Conservation (phyloP, 176 grass and related monocot species). For the Eleusine indica region DNA sequence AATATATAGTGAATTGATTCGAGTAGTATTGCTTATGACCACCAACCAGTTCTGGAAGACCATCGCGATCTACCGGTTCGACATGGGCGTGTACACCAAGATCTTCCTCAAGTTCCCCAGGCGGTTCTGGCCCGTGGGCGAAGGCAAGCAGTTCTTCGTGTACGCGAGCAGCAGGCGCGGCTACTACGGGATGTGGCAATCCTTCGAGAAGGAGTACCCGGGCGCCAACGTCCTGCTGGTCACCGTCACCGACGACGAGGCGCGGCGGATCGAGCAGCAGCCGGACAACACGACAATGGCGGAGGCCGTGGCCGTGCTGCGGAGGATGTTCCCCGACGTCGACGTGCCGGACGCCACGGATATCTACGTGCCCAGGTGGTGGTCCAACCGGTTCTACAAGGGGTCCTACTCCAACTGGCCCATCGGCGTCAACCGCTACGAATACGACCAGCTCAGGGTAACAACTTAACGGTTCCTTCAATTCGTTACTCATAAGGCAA, state of each 20-base stretch:
- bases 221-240: slow-evolving; percentile 67
- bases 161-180: slow-evolving; percentile 60
- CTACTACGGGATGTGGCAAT: slow-evolving; percentile 63
- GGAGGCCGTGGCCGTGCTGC: slow-evolving; percentile 60
- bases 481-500: too few relatives aligned
- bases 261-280: slow-evolving; percentile 70
- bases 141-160: slow-evolving; percentile 68
- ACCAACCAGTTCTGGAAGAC: slow-evolving; percentile 49
- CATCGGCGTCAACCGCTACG: slow-evolving; percentile 62
- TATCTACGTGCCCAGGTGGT: slow-evolving; percentile 61
- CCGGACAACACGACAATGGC: slow-evolving; percentile 56
- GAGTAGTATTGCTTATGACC: too few relatives aligned
- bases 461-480: too few relatives aligned
- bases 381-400: slow-evolving; percentile 69
- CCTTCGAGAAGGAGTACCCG: slow-evolving; percentile 58
- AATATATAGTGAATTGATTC: too few relatives aligned
- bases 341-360: slow-evolving; percentile 65
- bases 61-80: slow-evolving; percentile 48
- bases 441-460: slow-evolving; percentile 77
- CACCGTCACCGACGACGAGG: slow-evolving; percentile 74
- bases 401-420: slow-evolving; percentile 76
- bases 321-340: slow-evolving; percentile 53
- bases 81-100: slow-evolving; percentile 83
- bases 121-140: slow-evolving; percentile 65
- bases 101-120: slow-evolving; percentile 84